phyloP scores from a whole-genome alignment of 257 asterid genomes.

The Paraleonurus japonicus region DNA sequence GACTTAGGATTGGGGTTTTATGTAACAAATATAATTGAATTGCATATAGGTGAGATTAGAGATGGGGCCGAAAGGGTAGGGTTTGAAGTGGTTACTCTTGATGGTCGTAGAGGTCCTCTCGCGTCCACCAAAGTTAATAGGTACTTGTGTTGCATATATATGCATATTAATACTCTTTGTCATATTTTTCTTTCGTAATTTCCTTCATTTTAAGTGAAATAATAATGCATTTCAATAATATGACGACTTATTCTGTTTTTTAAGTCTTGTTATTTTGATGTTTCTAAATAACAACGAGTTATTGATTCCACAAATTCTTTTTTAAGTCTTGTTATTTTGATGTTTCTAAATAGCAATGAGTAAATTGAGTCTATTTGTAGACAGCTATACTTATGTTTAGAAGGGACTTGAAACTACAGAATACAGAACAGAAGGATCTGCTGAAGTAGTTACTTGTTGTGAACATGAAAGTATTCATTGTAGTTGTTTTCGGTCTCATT shows the following conservation, averaged over 20 bases:
- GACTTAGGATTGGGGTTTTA: neutral
- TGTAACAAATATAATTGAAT: constrained; percentile 1
- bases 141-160: constrained; percentile 22
- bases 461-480: neutral
- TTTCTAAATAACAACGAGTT: neutral
- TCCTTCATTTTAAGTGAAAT: neutral
- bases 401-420: neutral
- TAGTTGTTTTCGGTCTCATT: neutral
- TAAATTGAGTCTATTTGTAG: neutral
- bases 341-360: neutral
- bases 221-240: neutral
- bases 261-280: neutral
- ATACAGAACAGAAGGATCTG: too few species aligned
- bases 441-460: neutral
- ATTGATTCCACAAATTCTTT: too few species aligned
- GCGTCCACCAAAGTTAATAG: constrained; percentile 59
- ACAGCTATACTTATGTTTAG: neutral
- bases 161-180: neutral
- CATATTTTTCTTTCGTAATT: neutral
- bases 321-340: too few species aligned
- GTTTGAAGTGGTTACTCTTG: constrained; percentile 77
- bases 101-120: constrained; percentile 67
- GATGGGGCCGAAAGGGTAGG: constrained; percentile 76
- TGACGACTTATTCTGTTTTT: neutral
- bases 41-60: constrained; percentile 68